Conservation (phyloP, 2,329 filamentous ascomycete species). For the Xylariomycetidae sp. region DNA sequence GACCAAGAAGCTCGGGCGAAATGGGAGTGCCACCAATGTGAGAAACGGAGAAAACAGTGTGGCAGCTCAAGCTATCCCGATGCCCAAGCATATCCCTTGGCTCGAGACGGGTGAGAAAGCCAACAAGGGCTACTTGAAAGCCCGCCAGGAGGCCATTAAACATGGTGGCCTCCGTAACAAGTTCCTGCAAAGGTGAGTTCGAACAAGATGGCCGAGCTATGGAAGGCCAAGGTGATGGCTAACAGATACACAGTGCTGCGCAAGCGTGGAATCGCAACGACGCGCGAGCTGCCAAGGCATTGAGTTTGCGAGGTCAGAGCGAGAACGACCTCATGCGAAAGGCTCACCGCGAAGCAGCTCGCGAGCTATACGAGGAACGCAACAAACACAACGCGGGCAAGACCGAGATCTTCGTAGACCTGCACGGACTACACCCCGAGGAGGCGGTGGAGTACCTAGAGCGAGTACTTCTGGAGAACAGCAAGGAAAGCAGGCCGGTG, state of each 20-base stretch:
- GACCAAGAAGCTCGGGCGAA: conserved; percentile 53
- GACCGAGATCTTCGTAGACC: conserved; percentile 84
- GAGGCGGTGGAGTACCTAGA: conserved; percentile 94
- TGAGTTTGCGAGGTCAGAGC: conserved; percentile 88
- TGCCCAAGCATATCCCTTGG: conserved; percentile 92
- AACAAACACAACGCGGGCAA: conserved; percentile 60
- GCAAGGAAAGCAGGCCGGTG: conserved; percentile 64
- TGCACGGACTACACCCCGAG: conserved; percentile 97
- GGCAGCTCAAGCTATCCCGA: conserved; percentile 75
- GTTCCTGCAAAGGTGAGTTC: conserved; percentile 81
- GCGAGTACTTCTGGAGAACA: conserved; percentile 78
- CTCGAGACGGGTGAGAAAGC: conserved; percentile 85
- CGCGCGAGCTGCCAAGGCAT: conserved; percentile 87
- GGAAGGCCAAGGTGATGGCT: conserved; percentile 2
- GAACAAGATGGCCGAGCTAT: not conserved
- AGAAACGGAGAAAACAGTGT: conserved; percentile 71
- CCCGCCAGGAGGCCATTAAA: conserved; percentile 91
- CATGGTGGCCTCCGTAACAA: conserved; percentile 95
- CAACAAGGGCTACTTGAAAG: conserved; percentile 92
- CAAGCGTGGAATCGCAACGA: conserved; percentile 99
- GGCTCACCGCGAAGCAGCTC: conserved; percentile 88
- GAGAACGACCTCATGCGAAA: conserved; percentile 98
- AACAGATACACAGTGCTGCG: conserved; percentile 59
- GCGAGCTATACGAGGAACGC: conserved; percentile 86
- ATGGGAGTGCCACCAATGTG: conserved; percentile 58